Conservation (phyloP, 1,284 basidiomycete species). For the Fomes fomentarius region DNA sequence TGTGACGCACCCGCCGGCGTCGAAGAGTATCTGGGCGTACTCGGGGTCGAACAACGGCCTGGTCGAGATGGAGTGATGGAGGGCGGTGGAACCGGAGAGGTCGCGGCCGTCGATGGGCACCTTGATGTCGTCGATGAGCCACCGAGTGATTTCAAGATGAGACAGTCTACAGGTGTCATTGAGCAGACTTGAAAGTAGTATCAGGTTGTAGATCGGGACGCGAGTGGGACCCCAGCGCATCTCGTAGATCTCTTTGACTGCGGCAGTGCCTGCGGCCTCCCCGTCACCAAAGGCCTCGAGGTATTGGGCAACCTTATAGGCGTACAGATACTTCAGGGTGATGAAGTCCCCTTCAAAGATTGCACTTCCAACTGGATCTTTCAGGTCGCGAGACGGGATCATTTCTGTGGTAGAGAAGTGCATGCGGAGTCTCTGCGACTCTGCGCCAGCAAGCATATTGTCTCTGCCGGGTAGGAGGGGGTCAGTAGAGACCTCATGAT, state of each 20-base stretch:
- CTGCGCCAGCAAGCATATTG: constrained; percentile 39
- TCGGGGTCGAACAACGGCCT: constrained; percentile 45
- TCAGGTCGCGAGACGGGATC: constrained; percentile 40
- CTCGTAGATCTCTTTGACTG: constrained; percentile 35
- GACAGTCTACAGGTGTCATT: constrained; percentile 22
- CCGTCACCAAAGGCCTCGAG: constrained; percentile 8
- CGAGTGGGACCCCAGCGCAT: constrained; percentile 44
- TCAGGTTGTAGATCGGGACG: constrained; percentile 42
- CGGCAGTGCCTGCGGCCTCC: constrained; percentile 21
- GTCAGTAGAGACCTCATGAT: too few relatives aligned
- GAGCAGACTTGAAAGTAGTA: constrained; percentile 36
- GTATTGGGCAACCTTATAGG: constrained; percentile 24
- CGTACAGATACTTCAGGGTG: constrained; percentile 33
- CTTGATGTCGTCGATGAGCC: constrained; percentile 36
- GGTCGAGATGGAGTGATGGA: constrained; percentile 44
- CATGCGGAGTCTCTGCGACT: constrained; percentile 42
- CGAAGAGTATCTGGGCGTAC: constrained; percentile 43
- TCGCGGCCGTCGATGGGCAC: constrained; percentile 43
- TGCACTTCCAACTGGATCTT: constrained; percentile 34
- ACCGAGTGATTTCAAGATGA: constrained; percentile 38
- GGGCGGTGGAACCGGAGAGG: constrained; percentile 43
- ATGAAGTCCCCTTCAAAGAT: constrained; percentile 35
- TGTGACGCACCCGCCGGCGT: constrained; percentile 45
- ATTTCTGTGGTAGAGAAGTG: constrained; percentile 39
- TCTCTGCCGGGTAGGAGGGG: constrained; percentile 20